These are phyloP conservation scores for Teratosphaeria epicoccoides DNA, from an alignment of 2,329 filamentous ascomycete genomes.

Conservation along the genomic window DNA sequence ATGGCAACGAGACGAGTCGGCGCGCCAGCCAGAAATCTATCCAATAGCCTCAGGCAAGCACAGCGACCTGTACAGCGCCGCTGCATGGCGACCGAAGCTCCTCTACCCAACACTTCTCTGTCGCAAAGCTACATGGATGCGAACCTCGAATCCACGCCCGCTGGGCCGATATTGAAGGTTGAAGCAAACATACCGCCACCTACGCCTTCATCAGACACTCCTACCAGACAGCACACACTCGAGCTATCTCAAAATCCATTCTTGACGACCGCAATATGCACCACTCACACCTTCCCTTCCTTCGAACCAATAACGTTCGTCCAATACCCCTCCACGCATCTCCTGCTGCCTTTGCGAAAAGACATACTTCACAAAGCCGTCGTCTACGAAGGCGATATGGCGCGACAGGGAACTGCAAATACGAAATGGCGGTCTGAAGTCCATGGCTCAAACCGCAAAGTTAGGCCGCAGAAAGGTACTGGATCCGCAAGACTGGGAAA, in stretches of 20 bases:
- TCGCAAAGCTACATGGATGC: conserved; percentile 23
- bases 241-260: conserved; percentile 29
- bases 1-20: conserved; percentile 33
- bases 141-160: conserved; percentile 24
- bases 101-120: conserved; percentile 15
- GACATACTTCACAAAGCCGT: conserved; percentile 90
- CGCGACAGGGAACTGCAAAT: conserved; percentile 75
- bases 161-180: conserved; percentile 12
- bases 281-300: conserved; percentile 79
- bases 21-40: conserved; percentile 27
- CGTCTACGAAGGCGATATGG: conserved; percentile 81
- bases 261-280: conserved; percentile 60
- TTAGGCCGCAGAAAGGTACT: conserved; percentile 76
- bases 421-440: conserved; percentile 76
- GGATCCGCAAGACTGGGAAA: conserved; percentile 70
- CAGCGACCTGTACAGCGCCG: conserved; percentile 23
- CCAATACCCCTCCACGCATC: conserved; percentile 69
- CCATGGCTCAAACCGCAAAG: conserved; percentile 70
- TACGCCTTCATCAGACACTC: conserved; percentile 3
- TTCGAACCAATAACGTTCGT: conserved; percentile 74
- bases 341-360: conserved; percentile 74
- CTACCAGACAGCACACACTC: conserved; percentile 14
- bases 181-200: conserved; percentile 10
- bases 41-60: conserved; percentile 16
- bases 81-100: conserved; percentile 47